Evolutionary conservation across 805 yeast genomes (phyloP).

Genomic region (Candida gorgasii): DNA sequence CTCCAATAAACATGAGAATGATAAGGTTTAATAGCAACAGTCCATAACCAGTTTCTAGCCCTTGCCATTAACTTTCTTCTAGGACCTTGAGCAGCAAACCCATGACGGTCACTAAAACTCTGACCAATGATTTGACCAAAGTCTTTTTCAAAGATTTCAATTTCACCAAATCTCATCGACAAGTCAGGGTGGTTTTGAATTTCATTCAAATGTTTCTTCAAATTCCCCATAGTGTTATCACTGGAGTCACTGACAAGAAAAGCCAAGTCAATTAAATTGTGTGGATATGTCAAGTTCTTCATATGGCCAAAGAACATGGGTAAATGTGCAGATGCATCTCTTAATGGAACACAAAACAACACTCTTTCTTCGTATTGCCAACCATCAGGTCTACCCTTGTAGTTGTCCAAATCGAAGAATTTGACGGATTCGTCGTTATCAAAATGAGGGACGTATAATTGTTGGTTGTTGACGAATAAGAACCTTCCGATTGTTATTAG

Average conservation of each 20-base stretch:
- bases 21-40: slow-evolving; percentile 84
- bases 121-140: slow-evolving; percentile 94
- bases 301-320: slow-evolving; percentile 87
- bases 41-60: slow-evolving; percentile 91
- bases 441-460: slow-evolving; percentile 36
- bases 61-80: slow-evolving; percentile 93
- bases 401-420: slow-evolving; percentile 71
- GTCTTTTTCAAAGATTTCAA: slow-evolving; percentile 84
- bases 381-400: slow-evolving; percentile 67
- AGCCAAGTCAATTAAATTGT: slow-evolving; percentile 75
- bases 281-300: slow-evolving; percentile 82
- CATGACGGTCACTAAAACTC: slow-evolving; percentile 90
- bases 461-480: slow-evolving; percentile 12
- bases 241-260: slow-evolving; percentile 88
- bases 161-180: slow-evolving; percentile 71
- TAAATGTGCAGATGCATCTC: slow-evolving; percentile 89
- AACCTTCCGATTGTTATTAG: slow-evolving; percentile 17
- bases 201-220: slow-evolving; percentile 55
- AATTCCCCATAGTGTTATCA: slow-evolving; percentile 78
- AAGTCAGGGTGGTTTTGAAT: slow-evolving; percentile 68
- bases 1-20: slow-evolving; percentile 98
- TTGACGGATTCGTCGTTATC: slow-evolving; percentile 44
- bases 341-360: slow-evolving; percentile 81
- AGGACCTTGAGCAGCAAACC: slow-evolving; percentile 94
- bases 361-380: slow-evolving; percentile 81